Base-by-base conservation (phyloP, 2,329 filamentous ascomycete genomes). In the Zymoseptoria passerinii region DNA sequence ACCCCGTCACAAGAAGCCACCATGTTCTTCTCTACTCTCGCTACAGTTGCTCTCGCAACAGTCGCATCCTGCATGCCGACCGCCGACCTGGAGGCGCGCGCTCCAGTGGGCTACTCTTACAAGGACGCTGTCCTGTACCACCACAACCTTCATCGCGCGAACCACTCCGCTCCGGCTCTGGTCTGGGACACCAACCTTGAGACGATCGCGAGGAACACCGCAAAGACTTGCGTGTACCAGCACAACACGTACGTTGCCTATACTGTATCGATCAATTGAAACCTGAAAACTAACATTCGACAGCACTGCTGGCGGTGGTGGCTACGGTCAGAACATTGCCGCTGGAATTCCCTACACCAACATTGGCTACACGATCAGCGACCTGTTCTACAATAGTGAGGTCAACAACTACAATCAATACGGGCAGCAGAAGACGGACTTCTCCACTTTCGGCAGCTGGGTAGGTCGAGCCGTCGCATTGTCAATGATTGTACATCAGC, bases 291-390 rank as follows among this genome's bases (percentile, higher is more conserved):
- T 20, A 20, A 50, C 49, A 27, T 50, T 50, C 5, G 10, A 20
- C 66, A 83, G 81, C 66, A 71, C 75, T 28, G 76, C 81, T 52
- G 83, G 83, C 63, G 79, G 77, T 51, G 83, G 83, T 57, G 78
- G 81, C 51, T 95, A 92, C 70, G 92, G 92, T 40, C 94, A 99
- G 78, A 99, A 97, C 81, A 86, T 97, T 59, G 92, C 89, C 69
- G 85, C 86, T 61, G 79, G 85, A 62, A 79, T 83, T 61, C 69
- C 74, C 1, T 73, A 76, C 23, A 74, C 73, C 60, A 81, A 84
- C 48, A 78, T 89, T 61, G 83, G 84, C 55, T 78, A 81, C 63
- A 84, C 86, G 66, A 85, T 92, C 70, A 89, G 85, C 68, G 82
- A 92, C 72, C 80, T 87, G 76, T 96, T 94, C 90, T 96, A 96